A percentile compares a stretch with the other conserved stretches of the same genome.
Evolutionary conservation across 805 yeast species (phyloP).

Genomic region (Candida tibetensis): DNA sequence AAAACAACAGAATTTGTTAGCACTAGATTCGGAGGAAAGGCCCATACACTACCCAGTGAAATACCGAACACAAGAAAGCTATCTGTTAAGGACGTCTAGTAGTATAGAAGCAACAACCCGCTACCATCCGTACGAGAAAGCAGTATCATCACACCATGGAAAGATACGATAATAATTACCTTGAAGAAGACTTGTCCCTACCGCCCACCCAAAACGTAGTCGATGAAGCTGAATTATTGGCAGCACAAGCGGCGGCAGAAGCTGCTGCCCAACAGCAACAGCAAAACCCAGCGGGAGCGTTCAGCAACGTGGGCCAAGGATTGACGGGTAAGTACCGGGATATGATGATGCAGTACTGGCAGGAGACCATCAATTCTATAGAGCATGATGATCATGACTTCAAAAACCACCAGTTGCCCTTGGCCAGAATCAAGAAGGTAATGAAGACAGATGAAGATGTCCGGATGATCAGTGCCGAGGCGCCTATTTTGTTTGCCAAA

Average conservation of each 20-base stretch:
- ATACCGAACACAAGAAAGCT: no score
- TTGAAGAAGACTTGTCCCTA: constrained; percentile 22
- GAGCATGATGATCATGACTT: constrained; percentile 89
- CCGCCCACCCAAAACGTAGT: constrained; percentile 12
- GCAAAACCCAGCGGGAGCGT: constrained; percentile 60
- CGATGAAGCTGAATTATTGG: constrained; percentile 33
- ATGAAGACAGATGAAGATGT: constrained; percentile 98
- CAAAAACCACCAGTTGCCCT: constrained; percentile 89
- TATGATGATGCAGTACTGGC: constrained; percentile 96
- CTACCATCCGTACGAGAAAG: no score
- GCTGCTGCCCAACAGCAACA: constrained; percentile 46
- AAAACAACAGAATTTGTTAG: no score
- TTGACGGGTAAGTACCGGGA: constrained; percentile 75
- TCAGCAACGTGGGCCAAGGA: constrained; percentile 91
- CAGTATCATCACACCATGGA: constrained; percentile 20
- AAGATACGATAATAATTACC: constrained; percentile 27
- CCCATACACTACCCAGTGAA: no score
- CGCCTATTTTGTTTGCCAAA: constrained; percentile 94
- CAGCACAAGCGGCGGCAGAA: constrained; percentile 47
- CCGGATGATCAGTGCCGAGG: constrained; percentile 96
- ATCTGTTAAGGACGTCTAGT: no score
- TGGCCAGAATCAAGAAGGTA: constrained; percentile 94
- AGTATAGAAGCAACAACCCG: no score
- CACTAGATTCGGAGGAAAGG: no score
- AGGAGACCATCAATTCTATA: constrained; percentile 84